Conservation (phyloP, 768 basidiomycete species). For the Lentinula guzmanii region DNA sequence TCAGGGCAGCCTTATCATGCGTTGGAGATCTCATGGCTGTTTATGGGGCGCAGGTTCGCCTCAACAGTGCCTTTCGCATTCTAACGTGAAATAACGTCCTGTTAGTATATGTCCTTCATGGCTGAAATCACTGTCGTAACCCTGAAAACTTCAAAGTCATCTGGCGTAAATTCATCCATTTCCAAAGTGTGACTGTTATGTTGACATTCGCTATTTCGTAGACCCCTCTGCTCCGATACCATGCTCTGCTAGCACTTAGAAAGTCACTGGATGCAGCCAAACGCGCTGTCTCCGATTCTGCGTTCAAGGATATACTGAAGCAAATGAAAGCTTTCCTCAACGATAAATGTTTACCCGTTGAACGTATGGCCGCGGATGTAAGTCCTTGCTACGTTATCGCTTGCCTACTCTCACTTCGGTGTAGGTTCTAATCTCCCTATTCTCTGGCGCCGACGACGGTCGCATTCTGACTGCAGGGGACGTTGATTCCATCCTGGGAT, state of each 20-base stretch:
- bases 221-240: constrained; percentile 78
- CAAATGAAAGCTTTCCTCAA: constrained; percentile 67
- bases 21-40: constrained; percentile 85
- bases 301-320: constrained; percentile 78
- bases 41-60: constrained; percentile 76
- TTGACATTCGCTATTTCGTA: constrained; percentile 22
- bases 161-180: constrained; percentile 45
- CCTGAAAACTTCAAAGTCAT: constrained; percentile 66
- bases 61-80: background rate
- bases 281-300: constrained; percentile 75
- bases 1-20: constrained; percentile 77
- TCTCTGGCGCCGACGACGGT: constrained; percentile 45
- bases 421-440: constrained; percentile 53
- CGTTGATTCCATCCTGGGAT: constrained; percentile 65
- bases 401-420: constrained; percentile 10
- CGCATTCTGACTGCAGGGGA: constrained; percentile 57
- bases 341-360: constrained; percentile 82
- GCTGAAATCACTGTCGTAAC: constrained; percentile 68
- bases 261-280: constrained; percentile 79
- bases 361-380: constrained; percentile 80
- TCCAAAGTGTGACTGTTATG: background rate
- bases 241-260: constrained; percentile 71
- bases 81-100: background rate
- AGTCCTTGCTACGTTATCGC: background rate
- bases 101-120: constrained; percentile 93